Conservation (phyloP, 2,329 filamentous ascomycete genomes). For the Seiridium cupressi region DNA sequence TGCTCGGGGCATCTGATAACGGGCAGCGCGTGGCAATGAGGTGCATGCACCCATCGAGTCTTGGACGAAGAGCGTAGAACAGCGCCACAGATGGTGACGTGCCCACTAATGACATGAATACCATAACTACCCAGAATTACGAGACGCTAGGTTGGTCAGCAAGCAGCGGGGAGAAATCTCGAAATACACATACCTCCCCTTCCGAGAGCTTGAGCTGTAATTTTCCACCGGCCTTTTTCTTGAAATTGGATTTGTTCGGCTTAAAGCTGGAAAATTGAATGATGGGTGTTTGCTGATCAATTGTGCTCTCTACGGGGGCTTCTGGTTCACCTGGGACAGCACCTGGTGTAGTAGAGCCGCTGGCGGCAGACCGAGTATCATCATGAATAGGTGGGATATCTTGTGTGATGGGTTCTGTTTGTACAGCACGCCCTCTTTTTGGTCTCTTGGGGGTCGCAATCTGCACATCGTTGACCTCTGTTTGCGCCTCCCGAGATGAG, state of each 20-base stretch:
- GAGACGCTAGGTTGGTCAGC: constrained; percentile 47
- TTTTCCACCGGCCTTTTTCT: constrained; percentile 19
- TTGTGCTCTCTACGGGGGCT: constrained; percentile 5
- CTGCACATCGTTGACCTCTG: too few relatives aligned
- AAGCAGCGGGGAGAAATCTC: too few relatives aligned
- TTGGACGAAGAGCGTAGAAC: constrained; percentile 48
- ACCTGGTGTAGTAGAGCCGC: background rate
- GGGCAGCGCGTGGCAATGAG: constrained; percentile 68
- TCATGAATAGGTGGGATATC: background rate
- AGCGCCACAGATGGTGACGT: constrained; percentile 65
- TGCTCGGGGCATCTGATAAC: constrained; percentile 56
- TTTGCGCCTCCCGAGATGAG: background rate
- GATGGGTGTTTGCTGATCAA: constrained; percentile 8
- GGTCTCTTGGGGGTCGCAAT: constrained; percentile 12
- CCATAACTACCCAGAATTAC: constrained; percentile 68
- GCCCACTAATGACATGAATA: constrained; percentile 58
- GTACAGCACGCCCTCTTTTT: constrained; percentile 10
- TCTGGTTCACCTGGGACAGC: background rate
- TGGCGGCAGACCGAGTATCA: background rate
- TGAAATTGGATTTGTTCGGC: constrained; percentile 22
- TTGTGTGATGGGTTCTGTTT: background rate
- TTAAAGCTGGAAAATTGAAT: constrained; percentile 25
- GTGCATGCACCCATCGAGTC: constrained; percentile 60
- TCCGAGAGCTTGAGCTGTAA: constrained; percentile 21
- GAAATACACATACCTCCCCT: constrained; percentile 23